phyloP scores from a whole-genome alignment of 805 yeast genomes.

The Blastobotrys mokoenaii region DNA sequence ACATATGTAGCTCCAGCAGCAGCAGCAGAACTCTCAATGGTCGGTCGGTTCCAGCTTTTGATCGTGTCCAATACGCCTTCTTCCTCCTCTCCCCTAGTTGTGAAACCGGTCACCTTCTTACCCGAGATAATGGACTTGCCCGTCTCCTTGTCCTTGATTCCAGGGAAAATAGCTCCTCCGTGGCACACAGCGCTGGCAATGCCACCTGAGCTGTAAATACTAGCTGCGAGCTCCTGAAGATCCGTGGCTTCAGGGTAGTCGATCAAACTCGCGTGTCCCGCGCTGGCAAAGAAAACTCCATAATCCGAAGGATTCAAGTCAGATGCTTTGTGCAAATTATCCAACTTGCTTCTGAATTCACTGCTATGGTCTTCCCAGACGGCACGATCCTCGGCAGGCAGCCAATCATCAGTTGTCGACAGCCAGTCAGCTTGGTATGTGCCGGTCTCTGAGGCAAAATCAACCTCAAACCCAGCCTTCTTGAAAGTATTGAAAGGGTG shows the following conservation, averaged over 20 bases:
- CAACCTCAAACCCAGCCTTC: slow-evolving; percentile 44
- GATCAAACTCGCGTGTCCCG: slow-evolving; percentile 55
- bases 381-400: slow-evolving; percentile 37
- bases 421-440: slow-evolving; percentile 49
- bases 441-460: slow-evolving; percentile 53
- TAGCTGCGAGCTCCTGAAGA: slow-evolving; percentile 38
- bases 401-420: slow-evolving; percentile 36
- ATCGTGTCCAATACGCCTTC: slow-evolving; percentile 26
- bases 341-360: slow-evolving; percentile 33
- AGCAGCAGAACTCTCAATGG: slow-evolving; percentile 34
- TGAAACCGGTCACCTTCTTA: slow-evolving; percentile 52
- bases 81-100: slow-evolving; percentile 43
- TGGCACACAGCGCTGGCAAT: slow-evolving; percentile 60
- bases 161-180: slow-evolving; percentile 54
- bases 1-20: slow-evolving; percentile 37
- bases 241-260: slow-evolving; percentile 48
- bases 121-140: slow-evolving; percentile 43
- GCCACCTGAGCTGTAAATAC: slow-evolving; percentile 44
- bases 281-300: slow-evolving; percentile 51
- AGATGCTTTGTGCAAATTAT: slow-evolving; percentile 37
- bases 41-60: slow-evolving; percentile 23
- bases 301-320: slow-evolving; percentile 43
- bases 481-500: slow-evolving; percentile 48
- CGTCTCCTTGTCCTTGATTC: slow-evolving; percentile 34
- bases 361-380: slow-evolving; percentile 33